phyloP scores from a whole-genome alignment of 2,329 filamentous ascomycete genomes.

The Aspergillus texensis region DNA sequence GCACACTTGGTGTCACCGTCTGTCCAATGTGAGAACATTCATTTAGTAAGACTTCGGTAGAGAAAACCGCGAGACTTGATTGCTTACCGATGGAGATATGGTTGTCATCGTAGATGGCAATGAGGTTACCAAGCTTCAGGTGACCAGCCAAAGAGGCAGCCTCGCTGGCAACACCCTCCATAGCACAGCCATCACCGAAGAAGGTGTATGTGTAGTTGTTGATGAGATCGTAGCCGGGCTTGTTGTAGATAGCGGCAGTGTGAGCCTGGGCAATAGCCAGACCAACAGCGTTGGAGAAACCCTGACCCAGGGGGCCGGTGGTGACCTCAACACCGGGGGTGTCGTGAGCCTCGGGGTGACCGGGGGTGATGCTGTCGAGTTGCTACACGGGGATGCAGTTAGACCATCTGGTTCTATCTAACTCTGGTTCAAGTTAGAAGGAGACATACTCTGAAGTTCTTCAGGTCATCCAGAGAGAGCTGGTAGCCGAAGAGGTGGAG shows the following conservation, averaged over 20 bases:
- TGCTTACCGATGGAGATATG: constrained; percentile 78
- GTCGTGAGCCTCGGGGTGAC: constrained; percentile 95
- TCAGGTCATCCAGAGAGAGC: constrained; percentile 85
- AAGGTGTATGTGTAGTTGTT: constrained; percentile 98
- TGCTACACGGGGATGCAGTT: constrained; percentile 47
- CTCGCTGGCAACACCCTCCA: constrained; percentile 96
- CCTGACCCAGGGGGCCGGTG: constrained; percentile 95
- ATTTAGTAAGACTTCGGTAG: neutral
- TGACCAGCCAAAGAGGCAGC: constrained; percentile 91
- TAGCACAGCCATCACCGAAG: constrained; percentile 97
- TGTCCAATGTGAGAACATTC: constrained; percentile 26
- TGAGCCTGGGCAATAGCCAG: constrained; percentile 95
- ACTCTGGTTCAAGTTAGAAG: neutral
- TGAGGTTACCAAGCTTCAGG: constrained; percentile 96
- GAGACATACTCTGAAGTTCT: constrained; percentile 85
- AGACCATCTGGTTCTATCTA: neutral
- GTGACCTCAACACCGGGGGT: constrained; percentile 97
- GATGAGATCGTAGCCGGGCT: constrained; percentile 85
- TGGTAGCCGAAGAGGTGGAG: constrained; percentile 95
- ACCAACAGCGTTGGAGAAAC: constrained; percentile 96
- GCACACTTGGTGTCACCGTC: constrained; percentile 95
- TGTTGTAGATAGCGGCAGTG: constrained; percentile 91
- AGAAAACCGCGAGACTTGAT: neutral
- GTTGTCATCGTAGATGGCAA: constrained; percentile 98
- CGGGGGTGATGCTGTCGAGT: constrained; percentile 82